Evolutionary conservation across 208 protist genomes (phyloP), one percentile per base, ranked within the genome.

Genomic region (Leishmania major): DNA sequence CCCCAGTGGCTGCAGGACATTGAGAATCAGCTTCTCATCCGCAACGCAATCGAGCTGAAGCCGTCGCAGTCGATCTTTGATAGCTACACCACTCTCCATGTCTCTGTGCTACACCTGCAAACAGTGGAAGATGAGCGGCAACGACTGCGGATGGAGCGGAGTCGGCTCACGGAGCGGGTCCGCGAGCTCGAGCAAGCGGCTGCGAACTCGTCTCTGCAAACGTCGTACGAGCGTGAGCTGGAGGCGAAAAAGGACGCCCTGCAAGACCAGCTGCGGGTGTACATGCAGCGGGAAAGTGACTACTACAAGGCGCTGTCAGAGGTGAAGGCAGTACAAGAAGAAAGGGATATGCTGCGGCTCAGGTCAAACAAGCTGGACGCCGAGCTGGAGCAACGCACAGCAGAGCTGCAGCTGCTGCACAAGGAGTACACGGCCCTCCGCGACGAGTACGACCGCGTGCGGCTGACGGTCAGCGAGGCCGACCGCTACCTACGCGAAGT

Each of bases 371-470:
- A 43, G 15, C 28, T 87, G 57, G 84, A 79, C 25, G 86, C 88
- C 6, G 82, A 85, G n/a, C 81, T 90, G 37, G 78, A 71, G 67
- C 80, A 92, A 70, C 86, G 81, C 75, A 90, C 88, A 55, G 82
- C 81, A n/a, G 89, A 93, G 72, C 76, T 94, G 66, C 83, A 82
- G 47, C 83, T 92, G 75, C 55, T 95, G 31, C 88, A 87, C 55
- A 93, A 91, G 80, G 90, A 94, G 74, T 94, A 94, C 81, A 85
- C 87, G 1, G 86, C 89, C 19, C 90, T 93, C 37, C 84, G 88
- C 6, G 88, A 95, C 43, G 92, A 93, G 80, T 89, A 90, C 78
- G 84, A 90, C 28, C 66, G 81, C 1, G 75, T 94, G 31, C 89
- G 88, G 53, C 79, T 85, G 22, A 89, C 83, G 25, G 79, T 79